Percentiles rank a stretch among this genome's conserved stretches.
phyloP scores from a whole-genome alignment of 306 rosid species.

The Gillenia trifoliata region DNA sequence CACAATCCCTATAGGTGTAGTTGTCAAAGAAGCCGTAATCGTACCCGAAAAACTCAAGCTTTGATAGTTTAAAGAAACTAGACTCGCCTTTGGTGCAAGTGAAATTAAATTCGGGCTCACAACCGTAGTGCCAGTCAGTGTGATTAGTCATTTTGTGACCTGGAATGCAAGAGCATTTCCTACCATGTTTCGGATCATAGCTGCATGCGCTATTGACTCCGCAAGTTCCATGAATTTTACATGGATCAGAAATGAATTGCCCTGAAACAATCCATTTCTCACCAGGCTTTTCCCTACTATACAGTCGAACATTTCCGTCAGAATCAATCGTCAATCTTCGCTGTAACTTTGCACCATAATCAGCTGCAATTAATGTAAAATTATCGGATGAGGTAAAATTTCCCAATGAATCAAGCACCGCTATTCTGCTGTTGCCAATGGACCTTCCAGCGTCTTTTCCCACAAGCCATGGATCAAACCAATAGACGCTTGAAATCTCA shows the following conservation, averaged over 20 bases:
- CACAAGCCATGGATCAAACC: slow-evolving; percentile 44
- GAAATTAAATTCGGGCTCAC: slow-evolving; percentile 28
- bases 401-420: slow-evolving; percentile 33
- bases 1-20: slow-evolving; percentile 30
- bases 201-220: slow-evolving; percentile 37
- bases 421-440: slow-evolving; percentile 28
- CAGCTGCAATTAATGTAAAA: slow-evolving; percentile 24
- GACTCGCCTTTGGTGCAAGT: slow-evolving; percentile 18
- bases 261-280: slow-evolving; percentile 34
- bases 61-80: slow-evolving; percentile 19
- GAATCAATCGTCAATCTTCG: slow-evolving; percentile 33
- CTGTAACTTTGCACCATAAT: slow-evolving; percentile 28
- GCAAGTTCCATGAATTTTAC: slow-evolving; percentile 50
- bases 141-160: slow-evolving; percentile 29
- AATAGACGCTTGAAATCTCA: slow-evolving; percentile 33
- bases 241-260: slow-evolving; percentile 35
- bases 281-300: slow-evolving; percentile 18
- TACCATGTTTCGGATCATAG: slow-evolving; percentile 1
- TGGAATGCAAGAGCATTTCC: slow-evolving; percentile 34
- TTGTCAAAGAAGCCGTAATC: slow-evolving; percentile 16
- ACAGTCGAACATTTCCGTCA: slow-evolving; percentile 42
- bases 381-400: slow-evolving; percentile 40
- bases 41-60: slow-evolving; percentile 43
- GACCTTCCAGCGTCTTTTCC: slow-evolving; percentile 24
- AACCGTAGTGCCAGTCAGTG: slow-evolving; percentile 38